A percentile compares a stretch with the other conserved stretches of the same genome.
Conservation (phyloP, 495 filamentous ascomycete genomes). For the Tuber aestivum region DNA sequence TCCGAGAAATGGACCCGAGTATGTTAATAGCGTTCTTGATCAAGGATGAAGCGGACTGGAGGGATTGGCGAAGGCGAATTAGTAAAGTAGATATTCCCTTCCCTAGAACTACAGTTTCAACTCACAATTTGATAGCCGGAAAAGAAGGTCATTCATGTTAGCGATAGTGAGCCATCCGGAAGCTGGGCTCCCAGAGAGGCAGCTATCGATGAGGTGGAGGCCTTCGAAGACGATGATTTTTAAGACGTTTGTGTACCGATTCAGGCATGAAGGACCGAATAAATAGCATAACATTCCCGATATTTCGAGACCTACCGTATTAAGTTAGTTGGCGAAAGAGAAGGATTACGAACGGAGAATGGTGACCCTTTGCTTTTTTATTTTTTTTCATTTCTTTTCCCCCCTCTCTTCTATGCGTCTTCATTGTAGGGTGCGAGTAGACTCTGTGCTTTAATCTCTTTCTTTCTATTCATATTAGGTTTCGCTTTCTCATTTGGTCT, state of each 20-base stretch:
- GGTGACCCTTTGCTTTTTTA: not conserved
- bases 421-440: not conserved
- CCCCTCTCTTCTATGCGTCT: not conserved
- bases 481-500: not conserved
- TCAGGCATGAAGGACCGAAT: not conserved
- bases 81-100: conserved; percentile 28
- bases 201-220: conserved; percentile 86
- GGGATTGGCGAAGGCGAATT: conserved; percentile 66
- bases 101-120: conserved; percentile 22
- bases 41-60: conserved; percentile 73
- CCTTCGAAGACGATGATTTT: conserved; percentile 63
- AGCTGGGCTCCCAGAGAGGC: conserved; percentile 56
- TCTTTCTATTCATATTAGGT: not conserved
- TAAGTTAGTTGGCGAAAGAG: not conserved
- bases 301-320: not conserved
- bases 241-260: conserved; percentile 1
- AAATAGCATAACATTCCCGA: not conserved
- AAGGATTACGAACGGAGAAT: not conserved
- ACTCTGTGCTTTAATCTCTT: not conserved
- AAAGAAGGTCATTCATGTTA: conserved; percentile 79
- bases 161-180: conserved; percentile 58
- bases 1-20: conserved; percentile 94
- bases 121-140: conserved; percentile 55
- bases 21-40: conserved; percentile 98
- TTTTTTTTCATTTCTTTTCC: not conserved